Conservation (phyloP, 768 basidiomycete species). For the Lactarius deliciosus region DNA sequence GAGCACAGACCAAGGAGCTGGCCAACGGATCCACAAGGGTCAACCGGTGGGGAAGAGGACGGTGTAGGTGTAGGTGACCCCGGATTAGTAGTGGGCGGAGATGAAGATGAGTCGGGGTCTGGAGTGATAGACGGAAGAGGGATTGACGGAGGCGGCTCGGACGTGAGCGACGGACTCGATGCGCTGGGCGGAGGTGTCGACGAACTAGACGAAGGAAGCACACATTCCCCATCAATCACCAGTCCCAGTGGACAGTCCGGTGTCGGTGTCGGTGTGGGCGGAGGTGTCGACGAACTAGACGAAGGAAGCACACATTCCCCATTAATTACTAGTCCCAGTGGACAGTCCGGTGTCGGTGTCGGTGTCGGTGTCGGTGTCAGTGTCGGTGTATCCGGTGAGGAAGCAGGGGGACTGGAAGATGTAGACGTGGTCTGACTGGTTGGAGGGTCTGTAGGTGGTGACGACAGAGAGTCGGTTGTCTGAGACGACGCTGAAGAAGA, state of each 20-base stretch:
- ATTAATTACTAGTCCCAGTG: not conserved
- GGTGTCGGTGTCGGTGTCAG: not conserved
- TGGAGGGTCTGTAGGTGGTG: not conserved
- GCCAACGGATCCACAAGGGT: conserved; percentile 29
- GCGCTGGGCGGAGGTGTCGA: conserved; percentile 1
- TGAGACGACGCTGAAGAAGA: not conserved
- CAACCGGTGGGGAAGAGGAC: conserved; percentile 15
- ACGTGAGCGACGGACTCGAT: not conserved
- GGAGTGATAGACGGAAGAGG: not conserved
- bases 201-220: not conserved
- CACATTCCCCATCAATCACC: not conserved
- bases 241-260: conserved; percentile 1
- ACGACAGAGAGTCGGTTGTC: not conserved
- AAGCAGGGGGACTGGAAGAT: not conserved
- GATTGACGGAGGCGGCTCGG: not conserved
- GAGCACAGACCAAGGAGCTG: conserved; percentile 29
- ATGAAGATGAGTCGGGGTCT: not conserved
- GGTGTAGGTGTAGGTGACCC: not conserved
- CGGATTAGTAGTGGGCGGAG: not conserved
- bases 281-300: not conserved
- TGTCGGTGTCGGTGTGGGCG: not conserved
- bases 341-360: not conserved
- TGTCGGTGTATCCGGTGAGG: not conserved
- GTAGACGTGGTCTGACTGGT: not conserved
- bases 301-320: conserved; percentile 1